Evolutionary conservation across 169 alveolate genomes (phyloP).

Genomic region (Eimeria praecox): DNA sequence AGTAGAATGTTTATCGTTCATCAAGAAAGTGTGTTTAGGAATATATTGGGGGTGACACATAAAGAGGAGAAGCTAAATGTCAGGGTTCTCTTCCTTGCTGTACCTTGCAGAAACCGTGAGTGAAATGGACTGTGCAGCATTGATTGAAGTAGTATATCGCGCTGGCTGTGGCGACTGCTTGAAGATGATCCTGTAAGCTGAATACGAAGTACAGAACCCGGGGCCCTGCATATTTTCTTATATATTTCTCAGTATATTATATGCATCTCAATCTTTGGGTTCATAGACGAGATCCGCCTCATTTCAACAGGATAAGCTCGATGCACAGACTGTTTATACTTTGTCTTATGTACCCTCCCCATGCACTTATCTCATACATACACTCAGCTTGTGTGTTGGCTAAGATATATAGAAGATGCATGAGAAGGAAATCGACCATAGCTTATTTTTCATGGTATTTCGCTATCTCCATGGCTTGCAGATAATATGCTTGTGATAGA

Average conservation of each 20-base stretch:
- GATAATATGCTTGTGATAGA: no score
- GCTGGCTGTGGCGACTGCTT: no score
- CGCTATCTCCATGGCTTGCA: not conserved
- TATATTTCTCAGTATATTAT: not conserved
- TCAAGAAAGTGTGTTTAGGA: no score
- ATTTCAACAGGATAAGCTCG: not conserved
- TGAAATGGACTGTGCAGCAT: no score
- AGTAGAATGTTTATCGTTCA: no score
- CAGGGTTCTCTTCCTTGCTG: no score
- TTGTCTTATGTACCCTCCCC: not conserved
- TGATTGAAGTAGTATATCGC: no score
- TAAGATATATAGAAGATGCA: not conserved
- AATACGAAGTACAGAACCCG: not conserved
- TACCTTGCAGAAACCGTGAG: no score
- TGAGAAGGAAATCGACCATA: not conserved
- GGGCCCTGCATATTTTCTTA: not conserved
- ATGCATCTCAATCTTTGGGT: not conserved
- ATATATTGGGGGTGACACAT: no score
- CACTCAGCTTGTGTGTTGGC: not conserved
- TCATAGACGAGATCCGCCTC: not conserved
- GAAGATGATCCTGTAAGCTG: not conserved
- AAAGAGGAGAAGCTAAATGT: no score
- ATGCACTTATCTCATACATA: no score
- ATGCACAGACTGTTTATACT: not conserved
- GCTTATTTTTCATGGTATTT: not conserved